Base-by-base conservation (phyloP, 306 rosid species). In the Leucaena leucocephala region DNA sequence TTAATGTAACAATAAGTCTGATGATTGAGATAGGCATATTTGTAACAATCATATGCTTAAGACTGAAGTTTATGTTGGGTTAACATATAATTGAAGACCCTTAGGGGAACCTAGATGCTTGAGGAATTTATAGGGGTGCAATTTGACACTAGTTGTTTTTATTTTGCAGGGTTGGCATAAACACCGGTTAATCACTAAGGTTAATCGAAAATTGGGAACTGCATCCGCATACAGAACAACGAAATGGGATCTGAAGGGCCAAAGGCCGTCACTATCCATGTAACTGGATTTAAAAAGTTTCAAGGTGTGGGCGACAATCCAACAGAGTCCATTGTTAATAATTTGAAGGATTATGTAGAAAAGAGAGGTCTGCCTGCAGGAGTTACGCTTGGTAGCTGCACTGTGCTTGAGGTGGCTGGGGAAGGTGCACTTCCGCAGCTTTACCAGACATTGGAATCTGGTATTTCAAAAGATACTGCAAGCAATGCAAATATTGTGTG, bases 231-330 rank as follows among this genome's bases (percentile, higher is more conserved):
- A 19, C 80, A 83, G 73, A 87, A 74, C 79, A 40, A 70, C 70
- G 86, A 86, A 83, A 94, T 91, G 97, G 96, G 97, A 74, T 94
- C 98, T 68, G 97, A 94, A 88, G 94, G 91, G 61, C 89, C 90
- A 83, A 88, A 83, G 85, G 75, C 63, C 8, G 78, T 92, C n/a
- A 89, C 89, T 33, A 80, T 94, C 80, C 90, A 91, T 72, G 90
- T 94, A 42, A 94, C 93, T 52, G 98, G 98, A 68, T 94, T 91
- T 84, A 94, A 88, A 78, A 94, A 83, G 84, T 94, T 94, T 78
- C 91, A 83, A 63, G 98, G 98, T 22, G 96, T 94, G 42, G 68
- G 89, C 11, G 89, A 87, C 44, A 94, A 94, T 82, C 98, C 98
- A 21, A 86, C 98, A 2, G 98, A 94, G 80, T 12, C 55, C 2